Base-by-base conservation (phyloP, 768 basidiomycete genomes). In the Termitomyces titanicus region DNA sequence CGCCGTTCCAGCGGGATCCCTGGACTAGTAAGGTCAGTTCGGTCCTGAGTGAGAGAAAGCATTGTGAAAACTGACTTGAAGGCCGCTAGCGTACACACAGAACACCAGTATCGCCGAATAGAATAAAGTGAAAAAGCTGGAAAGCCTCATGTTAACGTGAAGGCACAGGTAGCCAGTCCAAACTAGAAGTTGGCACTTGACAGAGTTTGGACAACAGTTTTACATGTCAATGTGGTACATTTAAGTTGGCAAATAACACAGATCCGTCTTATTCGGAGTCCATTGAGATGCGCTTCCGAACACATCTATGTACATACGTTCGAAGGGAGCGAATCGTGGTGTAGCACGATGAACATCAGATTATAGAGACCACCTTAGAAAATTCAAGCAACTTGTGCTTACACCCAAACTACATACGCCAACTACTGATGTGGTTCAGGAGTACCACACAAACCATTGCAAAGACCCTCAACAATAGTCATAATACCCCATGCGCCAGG, bases 401-500 rank as follows among this genome's bases (percentile, higher is more conserved):
- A 31, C 11, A n/a, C 25, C 27, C n/a, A n/a, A 39, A 31, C 11
- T 38, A 44, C 12, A n/a, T n/a, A 31, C 11, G 25, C 25, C 27
- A 39, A 31, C 11, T 38, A 44, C 12, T 6, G 43, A 34, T 22
- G 13, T 47, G 12, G 24, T 25, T 49, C 15, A 37, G 48, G 10
- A 13, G 25, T 38, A 24, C 51, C 20, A 13, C 8, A 27, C 20
- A 65, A 60, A 20, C 68, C 69, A 13, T 53, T 57, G 37, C 63
- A 48, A 33, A 79, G 69, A 1, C 79, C 79, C 43, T 77, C 67
- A 37, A 77, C 53, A 45, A 79, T 59, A 29, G 70, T 69, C 17
- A 68, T 66, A 27, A 85, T 70, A 33, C 81, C 81, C 76, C 78
- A 81, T 6, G 82, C 81, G 22, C 81, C 82, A 20, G 82, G 83